Evolutionary conservation across 768 basidiomycete genomes (phyloP).

Genomic region (Kwoniella botswanensis): DNA sequence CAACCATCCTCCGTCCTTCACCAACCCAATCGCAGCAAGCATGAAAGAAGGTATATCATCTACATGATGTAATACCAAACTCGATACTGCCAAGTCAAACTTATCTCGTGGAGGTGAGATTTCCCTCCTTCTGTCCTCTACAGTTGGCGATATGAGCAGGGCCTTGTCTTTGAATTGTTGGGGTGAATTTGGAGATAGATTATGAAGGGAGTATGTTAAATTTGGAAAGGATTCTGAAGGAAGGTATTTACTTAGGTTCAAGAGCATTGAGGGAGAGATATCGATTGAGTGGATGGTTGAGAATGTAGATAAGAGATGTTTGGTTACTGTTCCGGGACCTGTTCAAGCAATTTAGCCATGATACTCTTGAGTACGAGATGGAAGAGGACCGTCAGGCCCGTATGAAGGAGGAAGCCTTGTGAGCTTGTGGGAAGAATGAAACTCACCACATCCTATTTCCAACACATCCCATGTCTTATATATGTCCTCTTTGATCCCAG

Average conservation of each 20-base stretch:
- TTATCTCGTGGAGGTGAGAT: constrained; percentile 20
- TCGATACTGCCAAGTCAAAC: constrained; percentile 43
- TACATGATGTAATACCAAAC: constrained; percentile 47
- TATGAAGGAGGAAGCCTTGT: too few relatives aligned
- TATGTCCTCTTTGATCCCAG: constrained; percentile 20
- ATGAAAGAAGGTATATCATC: constrained; percentile 34
- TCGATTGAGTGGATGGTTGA: constrained; percentile 43
- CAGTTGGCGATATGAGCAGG: constrained; percentile 28
- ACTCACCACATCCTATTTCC: constrained; percentile 46
- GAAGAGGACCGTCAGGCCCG: too few relatives aligned
- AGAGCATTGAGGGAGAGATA: constrained; percentile 26
- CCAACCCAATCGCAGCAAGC: constrained; percentile 29
- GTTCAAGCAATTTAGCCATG: background rate
- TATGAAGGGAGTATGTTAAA: constrained; percentile 34
- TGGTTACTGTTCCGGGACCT: constrained; percentile 48
- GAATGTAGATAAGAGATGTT: constrained; percentile 28
- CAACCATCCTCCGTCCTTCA: constrained; percentile 37
- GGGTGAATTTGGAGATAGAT: constrained; percentile 33
- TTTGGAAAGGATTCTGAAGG: constrained; percentile 9
- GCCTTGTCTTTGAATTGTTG: constrained; percentile 13
- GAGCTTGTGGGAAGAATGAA: too few relatives aligned
- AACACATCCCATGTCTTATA: constrained; percentile 25
- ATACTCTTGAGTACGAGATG: too few relatives aligned
- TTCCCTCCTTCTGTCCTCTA: constrained; percentile 16
- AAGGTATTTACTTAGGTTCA: constrained; percentile 29